phyloP scores from a whole-genome alignment of 164 flowering plant genomes.

The Hamamelis virginiana region DNA sequence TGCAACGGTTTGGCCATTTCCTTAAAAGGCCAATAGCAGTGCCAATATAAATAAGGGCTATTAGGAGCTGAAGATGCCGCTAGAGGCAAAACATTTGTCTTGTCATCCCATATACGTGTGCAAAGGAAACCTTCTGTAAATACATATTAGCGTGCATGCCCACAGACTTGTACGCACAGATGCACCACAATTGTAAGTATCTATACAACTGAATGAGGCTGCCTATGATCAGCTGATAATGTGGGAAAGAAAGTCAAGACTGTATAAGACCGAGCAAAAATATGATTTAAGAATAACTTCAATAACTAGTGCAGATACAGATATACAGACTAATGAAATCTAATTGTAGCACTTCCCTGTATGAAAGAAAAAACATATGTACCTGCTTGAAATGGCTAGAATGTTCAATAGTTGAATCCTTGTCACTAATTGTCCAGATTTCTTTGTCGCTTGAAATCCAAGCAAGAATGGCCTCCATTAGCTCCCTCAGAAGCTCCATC shows the following conservation, averaged over 20 bases:
- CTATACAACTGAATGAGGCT: neutral
- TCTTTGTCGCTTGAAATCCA: slow-evolving; percentile 44
- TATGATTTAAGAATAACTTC: neutral
- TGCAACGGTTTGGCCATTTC: too few relatives aligned
- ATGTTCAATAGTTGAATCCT: slow-evolving; percentile 17
- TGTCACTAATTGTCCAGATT: slow-evolving; percentile 28
- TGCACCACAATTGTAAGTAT: neutral
- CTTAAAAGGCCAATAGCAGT: too few relatives aligned
- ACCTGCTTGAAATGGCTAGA: slow-evolving; percentile 45
- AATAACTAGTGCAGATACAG: too few relatives aligned
- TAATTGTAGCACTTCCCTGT: neutral
- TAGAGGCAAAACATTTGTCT: too few relatives aligned
- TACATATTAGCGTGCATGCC: neutral
- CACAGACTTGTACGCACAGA: neutral
- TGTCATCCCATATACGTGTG: neutral
- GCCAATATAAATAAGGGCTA: too few relatives aligned
- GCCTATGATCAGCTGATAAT: too few relatives aligned
- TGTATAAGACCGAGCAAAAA: neutral
- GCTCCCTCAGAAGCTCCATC: slow-evolving; percentile 39
- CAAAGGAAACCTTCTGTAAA: neutral
- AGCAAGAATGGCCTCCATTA: slow-evolving; percentile 40
- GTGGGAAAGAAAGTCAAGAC: neutral
- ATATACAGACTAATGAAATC: too few relatives aligned
- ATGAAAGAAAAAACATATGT: neutral
- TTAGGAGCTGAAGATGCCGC: too few relatives aligned